Evolutionary conservation across 768 basidiomycete genomes (phyloP).

Genomic region (Mycena latifolia): DNA sequence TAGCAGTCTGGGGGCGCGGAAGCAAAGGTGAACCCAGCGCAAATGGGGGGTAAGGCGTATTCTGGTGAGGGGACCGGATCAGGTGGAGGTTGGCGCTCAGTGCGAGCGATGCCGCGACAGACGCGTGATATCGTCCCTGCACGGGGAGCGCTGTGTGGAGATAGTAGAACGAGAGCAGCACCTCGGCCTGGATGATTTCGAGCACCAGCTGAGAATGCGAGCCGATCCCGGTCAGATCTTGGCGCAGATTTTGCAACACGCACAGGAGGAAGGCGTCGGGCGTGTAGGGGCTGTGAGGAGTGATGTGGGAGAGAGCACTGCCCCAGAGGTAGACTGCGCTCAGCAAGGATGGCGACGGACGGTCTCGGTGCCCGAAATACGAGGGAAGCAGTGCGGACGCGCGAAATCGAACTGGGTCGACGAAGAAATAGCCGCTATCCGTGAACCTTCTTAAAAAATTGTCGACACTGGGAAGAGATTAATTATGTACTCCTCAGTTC

Average conservation of each 20-base stretch:
- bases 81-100: background rate
- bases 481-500: no score
- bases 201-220: slow-evolving; percentile 47
- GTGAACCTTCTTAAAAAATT: slow-evolving; percentile 15
- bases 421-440: slow-evolving; percentile 23
- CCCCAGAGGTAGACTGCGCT: slow-evolving; percentile 68
- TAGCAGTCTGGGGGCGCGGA: background rate
- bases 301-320: slow-evolving; percentile 55
- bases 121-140: slow-evolving; percentile 62
- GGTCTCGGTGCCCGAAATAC: slow-evolving; percentile 59
- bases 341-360: slow-evolving; percentile 63
- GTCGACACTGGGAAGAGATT: background rate
- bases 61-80: background rate
- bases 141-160: slow-evolving; percentile 62
- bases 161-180: no score
- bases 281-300: slow-evolving; percentile 43
- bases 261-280: background rate
- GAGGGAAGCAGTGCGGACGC: slow-evolving; percentile 60
- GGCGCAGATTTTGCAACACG: slow-evolving; percentile 12
- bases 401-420: slow-evolving; percentile 58
- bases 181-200: slow-evolving; percentile 66
- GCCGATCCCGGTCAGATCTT: slow-evolving; percentile 4
- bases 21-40: background rate
- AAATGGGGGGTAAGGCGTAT: background rate
- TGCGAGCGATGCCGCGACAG: slow-evolving; percentile 24